These are phyloP conservation scores for Cocos nucifera DNA, from an alignment of 176 grass and related monocot species.

Conservation along the genomic window DNA sequence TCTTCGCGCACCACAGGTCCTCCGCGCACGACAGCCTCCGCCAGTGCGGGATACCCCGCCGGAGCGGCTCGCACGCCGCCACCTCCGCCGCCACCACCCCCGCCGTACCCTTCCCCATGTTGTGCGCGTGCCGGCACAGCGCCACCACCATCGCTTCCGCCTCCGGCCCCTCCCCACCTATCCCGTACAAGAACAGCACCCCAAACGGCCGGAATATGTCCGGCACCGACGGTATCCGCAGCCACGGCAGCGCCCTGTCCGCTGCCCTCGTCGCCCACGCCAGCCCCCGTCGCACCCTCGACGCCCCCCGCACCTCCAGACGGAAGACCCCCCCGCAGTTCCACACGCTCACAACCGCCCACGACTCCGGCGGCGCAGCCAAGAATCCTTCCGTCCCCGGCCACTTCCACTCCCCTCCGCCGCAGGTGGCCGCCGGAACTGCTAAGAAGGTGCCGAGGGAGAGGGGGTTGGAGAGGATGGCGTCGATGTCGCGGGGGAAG, in stretches of 20 bases:
- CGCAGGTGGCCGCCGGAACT: background rate
- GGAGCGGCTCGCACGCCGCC: constrained; percentile 49
- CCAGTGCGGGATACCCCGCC: constrained; percentile 65
- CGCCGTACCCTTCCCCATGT: constrained; percentile 48
- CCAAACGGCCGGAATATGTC: constrained; percentile 66
- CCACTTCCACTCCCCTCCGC: constrained; percentile 25
- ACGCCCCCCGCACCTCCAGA: constrained; percentile 63
- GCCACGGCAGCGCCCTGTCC: constrained; percentile 54
- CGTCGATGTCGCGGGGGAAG: constrained; percentile 76
- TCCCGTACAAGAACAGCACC: constrained; percentile 76
- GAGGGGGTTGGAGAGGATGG: constrained; percentile 53
- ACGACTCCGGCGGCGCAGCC: constrained; percentile 52
- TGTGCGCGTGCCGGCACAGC: constrained; percentile 42
- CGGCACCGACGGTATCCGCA: constrained; percentile 66
- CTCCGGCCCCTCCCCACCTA: constrained; percentile 45
- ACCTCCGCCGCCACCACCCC: constrained; percentile 63
- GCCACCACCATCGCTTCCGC: constrained; percentile 29
- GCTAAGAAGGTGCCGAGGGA: constrained; percentile 64
- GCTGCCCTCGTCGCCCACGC: constrained; percentile 45
- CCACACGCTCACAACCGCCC: constrained; percentile 78
- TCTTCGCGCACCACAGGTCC: constrained; percentile 89
- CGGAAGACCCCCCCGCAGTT: constrained; percentile 78
- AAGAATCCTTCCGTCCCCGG: constrained; percentile 45
- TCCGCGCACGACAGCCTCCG: constrained; percentile 56
- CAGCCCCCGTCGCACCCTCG: constrained; percentile 28